Evolutionary conservation across 768 basidiomycete species (phyloP).

Genomic region (Brasilioporus rufonigricans): DNA sequence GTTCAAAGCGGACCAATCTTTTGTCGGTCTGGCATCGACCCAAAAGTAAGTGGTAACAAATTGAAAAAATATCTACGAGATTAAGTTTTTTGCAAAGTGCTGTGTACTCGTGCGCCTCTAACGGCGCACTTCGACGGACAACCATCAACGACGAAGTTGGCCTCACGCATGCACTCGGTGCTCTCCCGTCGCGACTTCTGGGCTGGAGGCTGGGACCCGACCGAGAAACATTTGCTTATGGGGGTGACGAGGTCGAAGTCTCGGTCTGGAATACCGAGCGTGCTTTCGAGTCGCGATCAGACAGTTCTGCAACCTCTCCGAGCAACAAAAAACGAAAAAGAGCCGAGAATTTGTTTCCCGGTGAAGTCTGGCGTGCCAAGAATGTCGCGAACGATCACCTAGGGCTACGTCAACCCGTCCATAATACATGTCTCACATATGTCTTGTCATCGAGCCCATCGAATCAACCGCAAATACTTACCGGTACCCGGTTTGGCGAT

Average conservation of each 20-base stretch:
- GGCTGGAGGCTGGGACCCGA: slow-evolving; percentile 62
- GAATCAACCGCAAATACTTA: slow-evolving; percentile 49
- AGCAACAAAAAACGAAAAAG: slow-evolving; percentile 53
- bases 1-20: slow-evolving; percentile 48
- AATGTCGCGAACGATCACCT: slow-evolving; percentile 81
- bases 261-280: slow-evolving; percentile 77
- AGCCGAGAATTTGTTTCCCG: slow-evolving; percentile 56
- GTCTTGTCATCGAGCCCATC: slow-evolving; percentile 39
- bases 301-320: slow-evolving; percentile 15
- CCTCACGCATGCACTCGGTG: slow-evolving; percentile 32
- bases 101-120: slow-evolving; percentile 71
- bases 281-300: slow-evolving; percentile 38
- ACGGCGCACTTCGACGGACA: slow-evolving; percentile 64
- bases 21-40: slow-evolving; percentile 57
- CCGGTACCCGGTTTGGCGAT: slow-evolving; percentile 75
- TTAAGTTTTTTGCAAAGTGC: slow-evolving; percentile 18
- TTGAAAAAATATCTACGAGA: neutral
- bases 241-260: slow-evolving; percentile 82
- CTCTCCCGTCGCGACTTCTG: slow-evolving; percentile 65
- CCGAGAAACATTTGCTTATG: slow-evolving; percentile 66
- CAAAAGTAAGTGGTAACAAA: slow-evolving; percentile 42
- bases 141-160: slow-evolving; percentile 27
- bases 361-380: slow-evolving; percentile 82
- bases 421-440: slow-evolving; percentile 67
- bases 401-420: slow-evolving; percentile 73